These are phyloP conservation scores for Fusarium beomiforme DNA, from an alignment of 2,329 filamentous ascomycete genomes.

Conservation along the genomic window DNA sequence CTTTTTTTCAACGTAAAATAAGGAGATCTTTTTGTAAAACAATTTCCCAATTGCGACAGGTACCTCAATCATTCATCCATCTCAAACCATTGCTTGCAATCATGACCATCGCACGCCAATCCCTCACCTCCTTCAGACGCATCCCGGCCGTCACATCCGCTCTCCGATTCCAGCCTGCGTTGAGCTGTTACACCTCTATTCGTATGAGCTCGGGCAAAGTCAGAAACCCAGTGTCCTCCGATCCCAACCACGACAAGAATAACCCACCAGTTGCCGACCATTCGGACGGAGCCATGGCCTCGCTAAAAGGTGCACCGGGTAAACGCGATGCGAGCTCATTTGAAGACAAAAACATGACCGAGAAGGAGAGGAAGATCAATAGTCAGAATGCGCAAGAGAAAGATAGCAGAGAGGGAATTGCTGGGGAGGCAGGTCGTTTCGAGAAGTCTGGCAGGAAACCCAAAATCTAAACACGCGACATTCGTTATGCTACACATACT, in stretches of 20 bases:
- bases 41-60: rapidly evolving
- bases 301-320: constrained; percentile 9
- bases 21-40: rapidly evolving
- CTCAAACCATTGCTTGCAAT: not conserved
- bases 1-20: not conserved
- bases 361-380: constrained; percentile 8
- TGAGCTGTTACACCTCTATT: not conserved
- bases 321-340: constrained; percentile 14
- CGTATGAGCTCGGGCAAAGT: constrained; percentile 20
- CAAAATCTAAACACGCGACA: not conserved
- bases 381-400: constrained; percentile 16
- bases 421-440: not conserved
- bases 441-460: constrained; percentile 16
- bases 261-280: not conserved
- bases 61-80: not conserved
- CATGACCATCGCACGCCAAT: constrained; percentile 11
- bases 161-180: not conserved
- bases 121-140: not conserved
- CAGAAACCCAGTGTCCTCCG: constrained; percentile 1
- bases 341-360: constrained; percentile 5
- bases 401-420: constrained; percentile 7
- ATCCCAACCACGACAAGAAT: constrained; percentile 9
- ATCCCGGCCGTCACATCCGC: not conserved
- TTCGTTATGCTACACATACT: not conserved
- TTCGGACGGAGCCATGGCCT: constrained; percentile 21